Evolutionary conservation across 2,329 filamentous ascomycete genomes (phyloP).

Genomic region (Beauveria sp.): DNA sequence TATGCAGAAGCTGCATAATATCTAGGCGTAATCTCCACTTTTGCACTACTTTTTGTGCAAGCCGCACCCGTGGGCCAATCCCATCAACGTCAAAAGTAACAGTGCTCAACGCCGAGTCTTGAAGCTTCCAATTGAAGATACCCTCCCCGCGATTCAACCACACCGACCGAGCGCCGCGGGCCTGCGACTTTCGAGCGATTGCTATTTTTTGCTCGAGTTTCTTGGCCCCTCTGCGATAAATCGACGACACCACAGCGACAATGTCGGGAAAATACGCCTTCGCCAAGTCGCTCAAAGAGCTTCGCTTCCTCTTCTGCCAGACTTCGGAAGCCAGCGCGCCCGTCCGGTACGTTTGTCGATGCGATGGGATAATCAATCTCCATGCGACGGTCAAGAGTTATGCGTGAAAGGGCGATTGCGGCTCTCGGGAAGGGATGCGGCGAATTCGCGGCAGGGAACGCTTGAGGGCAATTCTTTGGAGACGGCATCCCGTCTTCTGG

Average conservation of each 20-base stretch:
- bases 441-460: neutral
- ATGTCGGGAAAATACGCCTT: conserved; percentile 97
- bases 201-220: neutral
- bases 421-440: neutral
- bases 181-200: neutral
- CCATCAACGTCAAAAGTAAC: conserved; percentile 4
- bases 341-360: conserved; percentile 56
- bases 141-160: neutral
- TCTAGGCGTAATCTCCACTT: neutral
- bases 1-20: conserved; percentile 4
- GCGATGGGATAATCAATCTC: too few relatives aligned
- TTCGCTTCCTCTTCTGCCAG: conserved; percentile 97
- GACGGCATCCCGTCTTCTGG: neutral
- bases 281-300: conserved; percentile 79
- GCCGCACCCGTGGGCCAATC: neutral
- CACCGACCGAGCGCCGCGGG: neutral
- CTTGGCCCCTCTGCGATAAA: neutral
- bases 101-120: neutral
- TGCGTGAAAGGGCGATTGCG: neutral
- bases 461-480: neutral
- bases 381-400: neutral
- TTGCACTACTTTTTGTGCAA: conserved; percentile 5
- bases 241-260: conserved; percentile 19
- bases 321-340: conserved; percentile 84
- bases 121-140: conserved; percentile 4